Percentiles rank a stretch among this genome's conserved stretches.
Evolutionary conservation across 2,329 filamentous ascomycete species (phyloP).

Genomic region (Nothopassalora personata): DNA sequence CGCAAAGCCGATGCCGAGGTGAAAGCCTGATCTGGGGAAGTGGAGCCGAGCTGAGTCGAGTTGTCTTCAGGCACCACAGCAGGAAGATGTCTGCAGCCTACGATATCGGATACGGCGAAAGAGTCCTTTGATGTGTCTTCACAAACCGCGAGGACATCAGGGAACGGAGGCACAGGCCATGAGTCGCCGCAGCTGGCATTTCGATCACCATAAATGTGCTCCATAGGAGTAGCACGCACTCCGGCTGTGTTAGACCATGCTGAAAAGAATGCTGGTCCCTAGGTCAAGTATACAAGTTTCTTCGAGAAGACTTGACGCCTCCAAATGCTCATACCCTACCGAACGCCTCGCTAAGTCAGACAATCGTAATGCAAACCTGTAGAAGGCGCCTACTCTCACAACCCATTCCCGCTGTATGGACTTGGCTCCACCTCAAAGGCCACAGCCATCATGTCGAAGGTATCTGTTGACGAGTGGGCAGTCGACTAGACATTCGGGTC

Average conservation of each 20-base stretch:
- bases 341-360: neutral
- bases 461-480: neutral
- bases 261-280: neutral
- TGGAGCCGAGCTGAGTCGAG: too few species aligned
- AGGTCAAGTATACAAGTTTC: neutral
- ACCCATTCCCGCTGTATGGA: neutral
- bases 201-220: too few species aligned
- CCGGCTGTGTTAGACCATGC: neutral
- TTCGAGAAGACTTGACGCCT: neutral
- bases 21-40: too few species aligned
- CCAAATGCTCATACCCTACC: neutral
- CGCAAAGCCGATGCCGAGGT: neutral
- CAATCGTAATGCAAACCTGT: neutral
- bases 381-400: neutral
- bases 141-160: too few species aligned
- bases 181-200: too few species aligned
- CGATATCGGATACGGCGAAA: too few species aligned
- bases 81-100: too few species aligned
- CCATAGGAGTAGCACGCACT: too few species aligned
- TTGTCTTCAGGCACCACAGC: too few species aligned
- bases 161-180: too few species aligned
- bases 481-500: conserved; percentile 58
- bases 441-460: neutral
- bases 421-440: neutral
- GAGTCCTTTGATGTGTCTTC: too few species aligned